These are phyloP conservation scores for Colletotrichum brevisporum DNA, from an alignment of 2,329 filamentous ascomycete species.

Conservation along the genomic window DNA sequence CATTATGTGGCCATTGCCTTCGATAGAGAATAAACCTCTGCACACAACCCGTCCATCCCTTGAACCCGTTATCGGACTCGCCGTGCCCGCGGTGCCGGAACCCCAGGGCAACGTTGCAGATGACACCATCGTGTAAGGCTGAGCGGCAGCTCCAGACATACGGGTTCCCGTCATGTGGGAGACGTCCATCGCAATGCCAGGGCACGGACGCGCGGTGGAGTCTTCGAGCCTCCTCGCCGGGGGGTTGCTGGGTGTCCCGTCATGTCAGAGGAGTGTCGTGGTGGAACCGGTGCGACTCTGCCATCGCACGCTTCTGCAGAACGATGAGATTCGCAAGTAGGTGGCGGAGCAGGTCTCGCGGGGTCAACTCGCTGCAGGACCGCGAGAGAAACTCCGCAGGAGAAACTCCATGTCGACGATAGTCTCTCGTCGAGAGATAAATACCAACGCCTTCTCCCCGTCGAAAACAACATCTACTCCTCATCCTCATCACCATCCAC, in stretches of 20 bases:
- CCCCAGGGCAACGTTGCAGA: not conserved
- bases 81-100: not conserved
- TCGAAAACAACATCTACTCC: not conserved
- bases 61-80: not conserved
- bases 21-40: not conserved
- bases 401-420: not conserved
- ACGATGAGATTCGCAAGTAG: not conserved
- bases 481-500: slow-evolving; percentile 16
- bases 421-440: not conserved
- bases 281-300: not conserved
- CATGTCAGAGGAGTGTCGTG: not conserved
- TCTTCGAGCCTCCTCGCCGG: not conserved
- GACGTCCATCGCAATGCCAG: not conserved
- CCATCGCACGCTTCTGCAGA: not conserved
- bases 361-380: not conserved
- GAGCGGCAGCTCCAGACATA: not conserved
- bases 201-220: not conserved
- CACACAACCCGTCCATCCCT: not conserved
- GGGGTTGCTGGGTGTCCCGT: not conserved
- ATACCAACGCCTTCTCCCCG: not conserved
- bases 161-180: not conserved
- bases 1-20: not conserved
- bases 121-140: not conserved
- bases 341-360: slow-evolving; percentile 1
- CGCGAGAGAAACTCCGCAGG: not conserved